Conservation (phyloP, 805 yeast species). For the Kodamaea hsintzibuensis region DNA sequence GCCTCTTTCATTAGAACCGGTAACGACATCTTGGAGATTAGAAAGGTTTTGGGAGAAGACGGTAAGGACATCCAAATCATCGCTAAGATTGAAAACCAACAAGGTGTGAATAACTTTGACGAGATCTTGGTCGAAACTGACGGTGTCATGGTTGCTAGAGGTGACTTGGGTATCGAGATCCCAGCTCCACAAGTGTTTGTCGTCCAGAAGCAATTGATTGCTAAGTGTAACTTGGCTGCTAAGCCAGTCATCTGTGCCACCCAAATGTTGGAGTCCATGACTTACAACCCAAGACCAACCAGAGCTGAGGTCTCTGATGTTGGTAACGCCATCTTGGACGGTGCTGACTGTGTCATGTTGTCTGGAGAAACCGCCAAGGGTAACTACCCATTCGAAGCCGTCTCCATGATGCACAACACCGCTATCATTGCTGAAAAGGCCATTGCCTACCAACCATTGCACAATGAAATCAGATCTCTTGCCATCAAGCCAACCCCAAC, state of each 20-base stretch:
- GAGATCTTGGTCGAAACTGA: conserved; percentile 92
- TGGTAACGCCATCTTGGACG: conserved; percentile 98
- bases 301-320: conserved; percentile 99
- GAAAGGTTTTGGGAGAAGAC: conserved; percentile 94
- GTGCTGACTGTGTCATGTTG: conserved; percentile 99
- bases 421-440: conserved; percentile 96
- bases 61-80: conserved; percentile 96
- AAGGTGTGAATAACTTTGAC: conserved; percentile 99
- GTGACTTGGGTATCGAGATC: conserved; percentile 99
- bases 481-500: conserved; percentile 89
- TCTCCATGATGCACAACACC: conserved; percentile 98
- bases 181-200: conserved; percentile 99
- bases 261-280: conserved; percentile 99
- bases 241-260: conserved; percentile 99
- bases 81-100: conserved; percentile 98
- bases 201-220: conserved; percentile 98
- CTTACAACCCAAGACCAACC: conserved; percentile 99
- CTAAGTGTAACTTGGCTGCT: conserved; percentile 98
- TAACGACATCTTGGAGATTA: conserved; percentile 83
- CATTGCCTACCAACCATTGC: conserved; percentile 79
- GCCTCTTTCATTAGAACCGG: conserved; percentile 98
- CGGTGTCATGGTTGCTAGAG: conserved; percentile 99
- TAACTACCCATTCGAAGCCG: conserved; percentile 96
- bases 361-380: conserved; percentile 99
- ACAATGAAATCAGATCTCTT: conserved; percentile 84